These are phyloP conservation scores for Hyphopichia buzzinii DNA, from an alignment of 1,139 yeast species.

Conservation along the genomic window DNA sequence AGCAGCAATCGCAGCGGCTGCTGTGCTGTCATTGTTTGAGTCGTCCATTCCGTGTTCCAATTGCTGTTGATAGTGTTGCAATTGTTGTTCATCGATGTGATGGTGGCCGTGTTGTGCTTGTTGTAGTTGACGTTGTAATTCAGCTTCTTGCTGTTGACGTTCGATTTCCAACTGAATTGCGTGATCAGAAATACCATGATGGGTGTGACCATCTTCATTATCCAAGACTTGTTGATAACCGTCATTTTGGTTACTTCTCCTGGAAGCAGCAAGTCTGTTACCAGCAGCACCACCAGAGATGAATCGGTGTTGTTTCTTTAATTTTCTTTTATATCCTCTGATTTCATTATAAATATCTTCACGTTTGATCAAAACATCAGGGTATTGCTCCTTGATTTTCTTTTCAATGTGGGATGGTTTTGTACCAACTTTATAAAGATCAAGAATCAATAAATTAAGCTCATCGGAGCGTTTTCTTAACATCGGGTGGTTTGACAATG, in stretches of 20 bases:
- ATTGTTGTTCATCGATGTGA: slow-evolving; percentile 28
- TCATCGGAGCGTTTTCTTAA: slow-evolving; percentile 54
- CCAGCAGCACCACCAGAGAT: slow-evolving; percentile 5
- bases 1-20: slow-evolving; percentile 47
- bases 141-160: slow-evolving; percentile 38
- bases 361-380: slow-evolving; percentile 53
- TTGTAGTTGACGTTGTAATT: slow-evolving; percentile 37
- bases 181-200: slow-evolving; percentile 8
- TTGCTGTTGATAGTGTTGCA: slow-evolving; percentile 35
- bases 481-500: slow-evolving; percentile 57
- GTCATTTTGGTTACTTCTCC: slow-evolving; percentile 2
- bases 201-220: slow-evolving; percentile 17
- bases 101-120: slow-evolving; percentile 31
- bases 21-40: slow-evolving; percentile 25
- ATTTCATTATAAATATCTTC: slow-evolving; percentile 61
- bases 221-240: slow-evolving; percentile 26
- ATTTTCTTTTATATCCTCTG: slow-evolving; percentile 55
- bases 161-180: slow-evolving; percentile 7
- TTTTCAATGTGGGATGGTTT: slow-evolving; percentile 58
- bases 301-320: slow-evolving; percentile 41
- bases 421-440: slow-evolving; percentile 53
- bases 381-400: slow-evolving; percentile 51
- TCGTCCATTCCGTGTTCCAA: slow-evolving; percentile 28
- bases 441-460: slow-evolving; percentile 51
- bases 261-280: neutral